These are phyloP conservation scores for Mallotus repandus DNA, from an alignment of 441 rosid species.

Conservation along the genomic window DNA sequence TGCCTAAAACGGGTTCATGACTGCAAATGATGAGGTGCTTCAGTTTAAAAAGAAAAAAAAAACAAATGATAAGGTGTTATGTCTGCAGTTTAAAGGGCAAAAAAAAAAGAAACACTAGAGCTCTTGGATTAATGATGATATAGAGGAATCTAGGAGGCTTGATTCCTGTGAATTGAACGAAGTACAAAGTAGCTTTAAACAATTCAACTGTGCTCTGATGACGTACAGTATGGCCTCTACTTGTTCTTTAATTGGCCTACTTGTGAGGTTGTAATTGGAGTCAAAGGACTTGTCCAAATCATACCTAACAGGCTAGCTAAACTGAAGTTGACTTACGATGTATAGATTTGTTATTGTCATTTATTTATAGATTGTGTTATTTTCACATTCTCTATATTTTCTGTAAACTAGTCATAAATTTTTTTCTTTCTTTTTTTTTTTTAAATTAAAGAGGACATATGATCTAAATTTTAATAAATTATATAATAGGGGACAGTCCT, in stretches of 20 bases:
- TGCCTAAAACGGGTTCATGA: no score
- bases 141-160: not conserved
- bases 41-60: no score
- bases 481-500: no score
- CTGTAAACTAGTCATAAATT: no score
- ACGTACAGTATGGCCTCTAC: not conserved
- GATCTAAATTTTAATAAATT: no score
- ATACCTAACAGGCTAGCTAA: not conserved
- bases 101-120: not conserved
- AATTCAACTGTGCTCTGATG: not conserved
- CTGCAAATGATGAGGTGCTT: no score
- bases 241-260: not conserved
- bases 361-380: no score
- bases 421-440: no score
- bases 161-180: not conserved
- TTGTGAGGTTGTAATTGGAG: not conserved
- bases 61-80: constrained; percentile 1
- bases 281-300: constrained; percentile 4
- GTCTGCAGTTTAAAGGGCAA: not conserved
- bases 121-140: not conserved
- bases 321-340: constrained; percentile 1
- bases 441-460: no score
- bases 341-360: no score
- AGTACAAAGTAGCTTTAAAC: not conserved
- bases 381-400: no score